Evolutionary conservation across 768 basidiomycete genomes (phyloP).

Genomic region (Boletus pseudopeckii): DNA sequence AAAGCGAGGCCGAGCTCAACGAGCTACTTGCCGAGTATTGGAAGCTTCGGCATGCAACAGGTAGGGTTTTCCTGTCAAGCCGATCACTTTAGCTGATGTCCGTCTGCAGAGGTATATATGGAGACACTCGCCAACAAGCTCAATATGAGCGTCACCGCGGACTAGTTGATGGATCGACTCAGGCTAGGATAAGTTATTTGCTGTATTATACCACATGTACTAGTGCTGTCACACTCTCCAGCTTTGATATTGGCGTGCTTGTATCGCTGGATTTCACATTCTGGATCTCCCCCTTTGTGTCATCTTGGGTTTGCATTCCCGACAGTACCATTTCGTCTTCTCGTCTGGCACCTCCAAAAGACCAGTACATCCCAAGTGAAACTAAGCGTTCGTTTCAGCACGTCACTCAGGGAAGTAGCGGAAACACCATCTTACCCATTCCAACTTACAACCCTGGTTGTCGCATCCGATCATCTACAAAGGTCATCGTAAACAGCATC

Average conservation of each 20-base stretch:
- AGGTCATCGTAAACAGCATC: background rate
- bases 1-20: slow-evolving; percentile 75
- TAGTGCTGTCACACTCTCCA: background rate
- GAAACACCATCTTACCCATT: slow-evolving; percentile 66
- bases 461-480: slow-evolving; percentile 87
- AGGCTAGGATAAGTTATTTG: slow-evolving; percentile 13
- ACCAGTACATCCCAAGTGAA: slow-evolving; percentile 68
- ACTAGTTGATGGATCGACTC: slow-evolving; percentile 5
- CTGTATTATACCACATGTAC: slow-evolving; percentile 17
- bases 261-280: slow-evolving; percentile 12
- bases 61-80: slow-evolving; percentile 34
- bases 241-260: background rate
- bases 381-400: slow-evolving; percentile 40
- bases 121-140: slow-evolving; percentile 81
- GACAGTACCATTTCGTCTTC: slow-evolving; percentile 66
- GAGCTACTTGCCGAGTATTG: slow-evolving; percentile 82
- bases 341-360: slow-evolving; percentile 56
- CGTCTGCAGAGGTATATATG: slow-evolving; percentile 71
- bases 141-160: slow-evolving; percentile 48
- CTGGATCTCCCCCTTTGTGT: slow-evolving; percentile 34
- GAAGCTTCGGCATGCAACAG: slow-evolving; percentile 72
- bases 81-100: background rate
- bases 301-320: slow-evolving; percentile 49
- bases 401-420: background rate
- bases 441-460: slow-evolving; percentile 58